Evolutionary conservation across 2,329 filamentous ascomycete genomes (phyloP), one percentile per base, ranked within the genome.

Genomic region (Colletotrichum shisoi): DNA sequence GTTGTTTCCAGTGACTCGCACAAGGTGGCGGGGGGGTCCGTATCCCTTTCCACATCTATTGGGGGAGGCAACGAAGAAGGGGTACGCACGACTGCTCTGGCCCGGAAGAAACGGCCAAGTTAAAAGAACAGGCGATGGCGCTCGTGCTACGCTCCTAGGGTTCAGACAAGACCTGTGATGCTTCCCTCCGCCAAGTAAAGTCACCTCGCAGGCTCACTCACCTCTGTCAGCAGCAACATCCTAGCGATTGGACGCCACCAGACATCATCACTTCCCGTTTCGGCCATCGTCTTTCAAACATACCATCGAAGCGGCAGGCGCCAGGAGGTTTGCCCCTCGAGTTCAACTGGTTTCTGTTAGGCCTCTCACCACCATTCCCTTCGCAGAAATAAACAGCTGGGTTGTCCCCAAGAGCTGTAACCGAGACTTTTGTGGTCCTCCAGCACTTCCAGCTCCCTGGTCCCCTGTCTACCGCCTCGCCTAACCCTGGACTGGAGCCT

Each of bases 401-500:
- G 64, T 44, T 57, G 31, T 57, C 31, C 64, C 61, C 49, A n/a
- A 53, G 40, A 54, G 57, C 63, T 48, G 53, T 49, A 27, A 63
- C 63, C 58, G 48, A 67, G 67, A 67, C 63, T 34, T 34, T 34
- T 34, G 63, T 69, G 63, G 67, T 49, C 45, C 63, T 56, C 49
- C 45, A 42, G 27, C 51, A 44, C 27, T 31, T 57, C 12, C 57
- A 69, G 53, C 57, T 67, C 46, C 57, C 67, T 58, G 44, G 48
- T 63, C 56, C 57, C 61, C 63, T 62, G 62, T 53, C 49, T 39
- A 37, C 63, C 54, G 49, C 63, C 57, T 63, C 45, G 31, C 49
- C 65, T 56, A 68, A 62, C 62, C 65, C 65, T 52, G 49, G 56
- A 65, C 65, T 52, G 49, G 56, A 65, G 62, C 61, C 61, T 56